Evolutionary conservation across 192 early-diverging fungal species (phyloP), one percentile per base, ranked within the genome.

Genomic region (Coemansia sp.): DNA sequence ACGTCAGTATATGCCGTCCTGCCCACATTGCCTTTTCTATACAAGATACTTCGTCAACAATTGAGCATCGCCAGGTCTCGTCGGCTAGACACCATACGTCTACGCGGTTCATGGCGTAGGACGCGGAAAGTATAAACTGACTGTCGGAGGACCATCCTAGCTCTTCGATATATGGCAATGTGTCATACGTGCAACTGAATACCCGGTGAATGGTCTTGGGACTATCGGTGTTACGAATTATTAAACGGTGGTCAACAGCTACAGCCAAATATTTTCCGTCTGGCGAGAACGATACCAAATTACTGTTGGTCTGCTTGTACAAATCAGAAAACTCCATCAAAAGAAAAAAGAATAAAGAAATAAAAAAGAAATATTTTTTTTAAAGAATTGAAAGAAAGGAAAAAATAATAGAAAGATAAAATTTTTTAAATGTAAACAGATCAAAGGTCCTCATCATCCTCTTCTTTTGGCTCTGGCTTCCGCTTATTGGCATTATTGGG

Each of bases 11-110:
- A 47, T 80, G 77, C 49, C 60, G 53, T 13, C 72, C 67, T 42
- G 64, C 63, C 77, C 83, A 85, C 64, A 46, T 57, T 35, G 78
- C 83, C 35, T 37, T 46, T 32, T 66, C 66, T 21, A 85, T 58
- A 1, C 74, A 69, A 0, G 64, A 58, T 2, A 75, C 77, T 37
- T 75, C 68, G 52, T 85, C 84, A 6, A 66, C 66, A 11, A 85
- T 71, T 7, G 73, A 33, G 68, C 76, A 76, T 16, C 73, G 73
- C 76, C 76, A 82, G 5, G 23, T 21, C 38, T 75, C 73, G 73
- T 85, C 84, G 1, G 68, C 62, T 0, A 82, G n/a, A 17, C 67
- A 70, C 84, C 84, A 82, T 21, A 82, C 79, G 62, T 85, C 77
- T 14, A 82, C 84, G 6, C 71, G 75, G 69, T 65, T 67, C 35